Evolutionary conservation across 2,329 filamentous ascomycete genomes (phyloP), one percentile per base, ranked within the genome.

Genomic region (Lojkania enalia): DNA sequence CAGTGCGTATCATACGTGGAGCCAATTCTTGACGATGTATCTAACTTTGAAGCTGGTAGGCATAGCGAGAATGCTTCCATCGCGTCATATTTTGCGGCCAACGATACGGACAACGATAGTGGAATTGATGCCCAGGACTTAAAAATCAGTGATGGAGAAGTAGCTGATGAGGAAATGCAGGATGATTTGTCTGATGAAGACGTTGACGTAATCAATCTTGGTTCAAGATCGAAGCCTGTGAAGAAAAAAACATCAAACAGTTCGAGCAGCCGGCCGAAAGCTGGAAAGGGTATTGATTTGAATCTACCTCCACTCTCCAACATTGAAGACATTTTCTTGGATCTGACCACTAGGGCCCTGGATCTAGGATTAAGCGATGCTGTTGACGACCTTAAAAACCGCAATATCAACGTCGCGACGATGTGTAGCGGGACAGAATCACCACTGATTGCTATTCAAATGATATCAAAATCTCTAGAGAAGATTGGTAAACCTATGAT

Each of bases 391-490:
- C 52, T 76, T 1, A 57, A 65, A 6, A 59, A 60, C 2, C 60
- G 71, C 5, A 59, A 71, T 3, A 54, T 86, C 0, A 68, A 76
- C 6, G 72, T 90, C 19, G 86, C 78, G 0, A 92, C 88, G 0
- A 82, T 90, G 73, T 91, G 87, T 61, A 90, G 87, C 1, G 88
- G 88, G 0, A 91, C 88, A 0, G 88, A 92, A 54, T 82, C 83
- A 3, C 88, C 88, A 0, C 69, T 92, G 2, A 73, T 90, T 1
- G 84, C 84, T 0, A 61, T 90, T 12, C 71, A 81, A 12, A 72
- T 84, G 63, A 68, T 89, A 1, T 57, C 58, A 0, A 35, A 61
- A 60, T 50, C 55, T 11, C 55, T 69, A 0, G 37, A 54, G 14
- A n/a, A 41, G n/a, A 4, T 33, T 16, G 54, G 53, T 1, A 23